Percentiles rank a stretch among this genome's conserved stretches.
Conservation (phyloP, 768 basidiomycete genomes). For the Rubroboletus satanas region DNA sequence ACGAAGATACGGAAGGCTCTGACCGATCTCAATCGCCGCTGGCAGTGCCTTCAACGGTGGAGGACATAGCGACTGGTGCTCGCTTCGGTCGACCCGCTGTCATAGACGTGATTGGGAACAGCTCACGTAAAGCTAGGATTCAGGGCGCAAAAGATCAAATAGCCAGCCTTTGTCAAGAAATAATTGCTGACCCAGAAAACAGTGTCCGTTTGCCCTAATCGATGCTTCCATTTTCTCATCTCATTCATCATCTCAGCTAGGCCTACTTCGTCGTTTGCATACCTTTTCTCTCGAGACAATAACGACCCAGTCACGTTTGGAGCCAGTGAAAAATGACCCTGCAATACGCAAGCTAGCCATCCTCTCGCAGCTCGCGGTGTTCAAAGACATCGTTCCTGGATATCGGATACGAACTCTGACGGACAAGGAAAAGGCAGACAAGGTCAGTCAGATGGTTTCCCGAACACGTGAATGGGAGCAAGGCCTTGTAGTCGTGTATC, state of each 20-base stretch:
- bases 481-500: conserved; percentile 84
- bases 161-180: conserved; percentile 89
- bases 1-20: conserved; percentile 35
- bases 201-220: conserved; percentile 54
- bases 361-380: conserved; percentile 87
- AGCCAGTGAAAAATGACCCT: conserved; percentile 72
- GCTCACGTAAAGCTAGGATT: conserved; percentile 62
- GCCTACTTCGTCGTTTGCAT: conserved; percentile 82
- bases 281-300: conserved; percentile 83
- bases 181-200: conserved; percentile 92
- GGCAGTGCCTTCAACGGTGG: conserved; percentile 36
- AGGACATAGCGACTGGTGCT: conserved; percentile 78
- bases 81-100: conserved; percentile 86
- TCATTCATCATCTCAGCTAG: conserved; percentile 52
- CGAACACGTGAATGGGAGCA: conserved; percentile 94
- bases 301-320: conserved; percentile 60
- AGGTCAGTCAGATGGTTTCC: conserved; percentile 90
- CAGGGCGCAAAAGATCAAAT: conserved; percentile 90
- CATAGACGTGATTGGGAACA: conserved; percentile 61
- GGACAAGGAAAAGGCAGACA: conserved; percentile 86
- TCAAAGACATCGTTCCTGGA: conserved; percentile 93
- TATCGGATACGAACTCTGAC: conserved; percentile 92
- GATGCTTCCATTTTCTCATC: conserved; percentile 3
- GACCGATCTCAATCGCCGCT: conserved; percentile 30
- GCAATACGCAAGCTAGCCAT: conserved; percentile 85